Base-by-base conservation (phyloP, 1,284 basidiomycete genomes). In the Heterobasidion occidentale region DNA sequence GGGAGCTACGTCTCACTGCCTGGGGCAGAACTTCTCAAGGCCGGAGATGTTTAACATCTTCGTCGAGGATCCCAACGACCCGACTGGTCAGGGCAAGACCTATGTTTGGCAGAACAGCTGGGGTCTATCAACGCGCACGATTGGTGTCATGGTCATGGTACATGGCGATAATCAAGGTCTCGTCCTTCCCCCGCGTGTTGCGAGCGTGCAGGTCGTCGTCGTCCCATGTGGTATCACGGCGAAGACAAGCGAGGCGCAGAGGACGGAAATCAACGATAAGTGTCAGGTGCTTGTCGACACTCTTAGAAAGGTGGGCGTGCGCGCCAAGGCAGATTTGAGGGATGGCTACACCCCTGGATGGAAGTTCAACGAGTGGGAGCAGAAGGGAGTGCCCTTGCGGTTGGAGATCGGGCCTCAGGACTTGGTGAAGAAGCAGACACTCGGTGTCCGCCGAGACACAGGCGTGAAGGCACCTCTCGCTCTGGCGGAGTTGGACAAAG, bases 341-440 rank as follows among this genome's bases (percentile, higher is more conserved):
- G 96, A 98, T 17, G 93, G 91, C 33, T 97, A 99, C 75, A 98
- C 94, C 51, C 96, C 96, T 14, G 96, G 96, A 48, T 99, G 89
- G 79, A 99, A 99, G 77, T 99, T 98, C 77, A 98, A 98, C 71
- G 93, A 98, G 69, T 98, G 96, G 94, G 97, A 99, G 77, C 88
- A 97, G 74, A 93, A 94, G 81, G 97, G 97, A 71, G 94, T 98
- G 36, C 97, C 96, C 20, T 78, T 99, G 58, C 92, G 96, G 62
- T 86, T 99, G 62, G 97, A 99, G 75, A 87, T 99, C 62, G 97
- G 96, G 11, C 96, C 96, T 54, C 88, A 91, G 62, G 96, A 99
- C 72, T 77, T 99, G 61, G 81, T 83, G 55, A 92, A 93, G 74
- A 73, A 85, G 59, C 86, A 94, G 67, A 90, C 90, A 0, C 74